A percentile compares a stretch with the other conserved stretches of the same genome.
Conservation (phyloP, 176 grass and related monocot genomes). For the Oryza glumipatula region DNA sequence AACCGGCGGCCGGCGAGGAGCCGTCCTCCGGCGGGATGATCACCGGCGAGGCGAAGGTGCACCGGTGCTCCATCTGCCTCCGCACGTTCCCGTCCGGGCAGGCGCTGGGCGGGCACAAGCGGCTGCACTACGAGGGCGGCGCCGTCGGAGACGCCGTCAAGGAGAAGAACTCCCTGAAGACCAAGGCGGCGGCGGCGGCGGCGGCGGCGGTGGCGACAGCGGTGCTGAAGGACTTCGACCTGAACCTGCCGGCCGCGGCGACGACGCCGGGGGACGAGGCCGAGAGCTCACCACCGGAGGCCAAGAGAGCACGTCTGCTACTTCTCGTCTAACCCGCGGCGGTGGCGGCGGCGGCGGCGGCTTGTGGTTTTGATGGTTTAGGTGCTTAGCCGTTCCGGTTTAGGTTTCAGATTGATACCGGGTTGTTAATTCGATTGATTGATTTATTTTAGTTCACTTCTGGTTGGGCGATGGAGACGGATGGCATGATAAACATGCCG, state of each 20-base stretch:
- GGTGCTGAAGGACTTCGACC: slow-evolving; percentile 53
- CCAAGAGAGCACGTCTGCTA: slow-evolving; percentile 53
- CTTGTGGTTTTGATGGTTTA: slow-evolving; percentile 26
- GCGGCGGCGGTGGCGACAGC: not conserved
- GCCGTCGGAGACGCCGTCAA: slow-evolving; percentile 9
- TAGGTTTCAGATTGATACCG: slow-evolving; percentile 43
- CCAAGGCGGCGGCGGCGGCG: slow-evolving; percentile 11
- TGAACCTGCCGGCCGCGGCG: slow-evolving; percentile 55
- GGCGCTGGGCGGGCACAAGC: slow-evolving; percentile 90
- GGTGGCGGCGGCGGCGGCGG: slow-evolving; percentile 1
- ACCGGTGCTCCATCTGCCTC: slow-evolving; percentile 66
- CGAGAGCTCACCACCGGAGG: slow-evolving; percentile 39
- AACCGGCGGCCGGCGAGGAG: not conserved
- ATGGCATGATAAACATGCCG: slow-evolving; percentile 34
- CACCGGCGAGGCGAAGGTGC: slow-evolving; percentile 48
- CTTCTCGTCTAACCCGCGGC: slow-evolving; percentile 20
- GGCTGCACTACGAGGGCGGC: slow-evolving; percentile 75
- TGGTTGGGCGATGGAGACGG: slow-evolving; percentile 1
- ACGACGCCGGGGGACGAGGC: slow-evolving; percentile 9
- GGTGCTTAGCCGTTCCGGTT: slow-evolving; percentile 4
- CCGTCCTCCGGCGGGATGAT: not conserved
- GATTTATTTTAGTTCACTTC: slow-evolving; percentile 25
- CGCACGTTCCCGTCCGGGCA: slow-evolving; percentile 84
- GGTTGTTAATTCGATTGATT: slow-evolving; percentile 47
- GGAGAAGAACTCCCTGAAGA: slow-evolving; percentile 15